A percentile compares a stretch with the other conserved stretches of the same genome.
phyloP scores from a whole-genome alignment of 2,329 filamentous ascomycete genomes.

The Trichoderma arundinaceum region DNA sequence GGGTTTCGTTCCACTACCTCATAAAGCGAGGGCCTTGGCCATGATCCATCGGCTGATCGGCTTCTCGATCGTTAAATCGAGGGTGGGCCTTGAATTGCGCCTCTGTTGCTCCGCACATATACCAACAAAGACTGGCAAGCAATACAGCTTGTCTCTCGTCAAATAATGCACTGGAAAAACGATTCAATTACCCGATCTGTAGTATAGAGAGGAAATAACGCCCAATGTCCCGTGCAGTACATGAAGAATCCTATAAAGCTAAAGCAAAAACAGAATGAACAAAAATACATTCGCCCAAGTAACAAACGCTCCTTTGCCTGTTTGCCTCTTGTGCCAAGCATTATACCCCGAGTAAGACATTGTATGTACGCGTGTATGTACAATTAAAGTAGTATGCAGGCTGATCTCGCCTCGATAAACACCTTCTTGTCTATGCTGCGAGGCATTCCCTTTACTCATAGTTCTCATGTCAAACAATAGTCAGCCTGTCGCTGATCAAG shows the following conservation, averaged over 20 bases:
- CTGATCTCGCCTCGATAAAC: constrained; percentile 16
- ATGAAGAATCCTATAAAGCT: no score
- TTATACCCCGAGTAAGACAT: constrained; percentile 16
- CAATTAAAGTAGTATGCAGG: constrained; percentile 3
- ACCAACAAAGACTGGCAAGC: no score
- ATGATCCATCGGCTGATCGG: no score
- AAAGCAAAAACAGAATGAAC: not conserved
- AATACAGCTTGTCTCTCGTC: no score
- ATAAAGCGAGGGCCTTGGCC: no score
- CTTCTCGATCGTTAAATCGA: no score
- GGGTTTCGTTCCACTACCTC: no score
- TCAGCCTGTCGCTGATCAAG: constrained; percentile 23
- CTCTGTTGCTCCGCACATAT: no score
- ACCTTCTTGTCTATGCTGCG: constrained; percentile 22
- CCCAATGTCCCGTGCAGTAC: not conserved
- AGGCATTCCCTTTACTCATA: constrained; percentile 22
- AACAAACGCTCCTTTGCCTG: constrained; percentile 20
- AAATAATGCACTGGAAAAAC: not conserved
- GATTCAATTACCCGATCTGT: not conserved
- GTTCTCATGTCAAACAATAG: constrained; percentile 19
- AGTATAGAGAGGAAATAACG: not conserved
- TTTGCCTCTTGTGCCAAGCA: constrained; percentile 13
- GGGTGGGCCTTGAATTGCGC: no score
- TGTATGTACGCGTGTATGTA: constrained; percentile 18
- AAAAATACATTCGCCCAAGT: constrained; percentile 8